These are phyloP conservation scores for Tulasnella sp. DNA, from an alignment of 768 basidiomycete species.

Conservation along the genomic window DNA sequence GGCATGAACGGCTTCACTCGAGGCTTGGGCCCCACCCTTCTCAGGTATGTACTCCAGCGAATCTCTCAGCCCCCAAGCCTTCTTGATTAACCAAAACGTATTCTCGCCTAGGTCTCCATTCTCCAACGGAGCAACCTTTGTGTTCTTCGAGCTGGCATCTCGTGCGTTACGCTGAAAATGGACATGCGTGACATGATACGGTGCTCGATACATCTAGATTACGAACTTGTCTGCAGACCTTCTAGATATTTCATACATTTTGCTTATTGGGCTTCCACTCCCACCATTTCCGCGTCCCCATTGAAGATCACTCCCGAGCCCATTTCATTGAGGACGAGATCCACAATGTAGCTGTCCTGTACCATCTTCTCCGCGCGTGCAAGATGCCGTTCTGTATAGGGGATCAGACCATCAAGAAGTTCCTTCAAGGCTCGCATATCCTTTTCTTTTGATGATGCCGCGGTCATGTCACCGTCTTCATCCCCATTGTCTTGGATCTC, in stretches of 20 bases:
- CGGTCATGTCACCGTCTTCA: neutral
- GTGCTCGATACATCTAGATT: neutral
- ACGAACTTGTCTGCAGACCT: neutral
- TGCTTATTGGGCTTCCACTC: neutral
- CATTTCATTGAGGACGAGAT: slow-evolving; percentile 82
- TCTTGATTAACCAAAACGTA: neutral
- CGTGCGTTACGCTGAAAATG: slow-evolving; percentile 31
- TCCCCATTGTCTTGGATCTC: slow-evolving; percentile 8
- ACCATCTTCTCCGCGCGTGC: slow-evolving; percentile 73
- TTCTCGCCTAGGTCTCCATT: slow-evolving; percentile 63
- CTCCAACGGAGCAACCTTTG: slow-evolving; percentile 93
- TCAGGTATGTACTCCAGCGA: slow-evolving; percentile 49
- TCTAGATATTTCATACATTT: neutral
- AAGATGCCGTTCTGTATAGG: slow-evolving; percentile 92
- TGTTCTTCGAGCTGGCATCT: slow-evolving; percentile 89
- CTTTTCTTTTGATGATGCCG: slow-evolving; percentile 4
- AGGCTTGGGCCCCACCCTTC: slow-evolving; percentile 85
- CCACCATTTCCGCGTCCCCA: slow-evolving; percentile 3
- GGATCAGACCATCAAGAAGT: slow-evolving; percentile 73
- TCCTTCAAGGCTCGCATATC: slow-evolving; percentile 41
- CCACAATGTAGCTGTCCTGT: slow-evolving; percentile 92
- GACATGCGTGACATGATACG: neutral
- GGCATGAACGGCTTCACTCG: slow-evolving; percentile 80
- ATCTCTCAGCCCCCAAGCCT: neutral
- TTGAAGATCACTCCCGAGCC: slow-evolving; percentile 34